Evolutionary conservation across 257 asterid species (phyloP).

Genomic region (Mitragyna speciosa): DNA sequence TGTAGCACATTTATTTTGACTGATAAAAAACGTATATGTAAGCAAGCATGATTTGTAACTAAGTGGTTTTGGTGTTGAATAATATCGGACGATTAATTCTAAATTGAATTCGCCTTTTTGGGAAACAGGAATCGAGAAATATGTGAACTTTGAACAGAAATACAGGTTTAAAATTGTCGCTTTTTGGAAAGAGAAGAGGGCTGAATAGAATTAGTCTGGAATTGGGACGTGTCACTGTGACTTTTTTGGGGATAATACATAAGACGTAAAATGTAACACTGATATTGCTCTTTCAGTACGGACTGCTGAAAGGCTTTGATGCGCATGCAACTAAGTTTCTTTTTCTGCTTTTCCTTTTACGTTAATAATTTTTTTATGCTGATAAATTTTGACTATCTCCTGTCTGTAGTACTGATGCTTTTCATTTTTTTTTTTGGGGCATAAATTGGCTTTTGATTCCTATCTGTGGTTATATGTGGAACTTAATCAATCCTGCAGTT

Average conservation of each 20-base stretch:
- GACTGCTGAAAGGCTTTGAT: slow-evolving; percentile 28
- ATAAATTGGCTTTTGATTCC: slow-evolving; percentile 35
- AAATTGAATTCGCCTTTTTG: not conserved
- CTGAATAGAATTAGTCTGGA: slow-evolving; percentile 5
- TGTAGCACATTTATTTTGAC: not conserved
- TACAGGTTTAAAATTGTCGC: not conserved
- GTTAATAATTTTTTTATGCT: not conserved
- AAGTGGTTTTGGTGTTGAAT: slow-evolving; percentile 15
- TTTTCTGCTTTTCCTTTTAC: slow-evolving; percentile 21
- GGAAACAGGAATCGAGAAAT: slow-evolving; percentile 9
- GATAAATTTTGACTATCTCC: slow-evolving; percentile 20
- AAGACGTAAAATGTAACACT: slow-evolving; percentile 1
- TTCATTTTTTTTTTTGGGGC: slow-evolving; percentile 30
- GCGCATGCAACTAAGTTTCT: slow-evolving; percentile 23
- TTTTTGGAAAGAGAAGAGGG: slow-evolving; percentile 11
- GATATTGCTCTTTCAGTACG: slow-evolving; percentile 30
- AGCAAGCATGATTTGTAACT: not conserved
- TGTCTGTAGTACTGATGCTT: slow-evolving; percentile 15
- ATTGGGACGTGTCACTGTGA: slow-evolving; percentile 20
- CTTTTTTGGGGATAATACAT: slow-evolving; percentile 6
- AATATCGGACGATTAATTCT: not conserved
- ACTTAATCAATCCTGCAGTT: slow-evolving; percentile 45
- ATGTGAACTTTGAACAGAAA: not conserved
- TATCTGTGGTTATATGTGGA: slow-evolving; percentile 30
- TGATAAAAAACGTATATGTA: not conserved